Evolutionary conservation across 805 yeast species (phyloP).

Genomic region (Teunomyces funiuensis): DNA sequence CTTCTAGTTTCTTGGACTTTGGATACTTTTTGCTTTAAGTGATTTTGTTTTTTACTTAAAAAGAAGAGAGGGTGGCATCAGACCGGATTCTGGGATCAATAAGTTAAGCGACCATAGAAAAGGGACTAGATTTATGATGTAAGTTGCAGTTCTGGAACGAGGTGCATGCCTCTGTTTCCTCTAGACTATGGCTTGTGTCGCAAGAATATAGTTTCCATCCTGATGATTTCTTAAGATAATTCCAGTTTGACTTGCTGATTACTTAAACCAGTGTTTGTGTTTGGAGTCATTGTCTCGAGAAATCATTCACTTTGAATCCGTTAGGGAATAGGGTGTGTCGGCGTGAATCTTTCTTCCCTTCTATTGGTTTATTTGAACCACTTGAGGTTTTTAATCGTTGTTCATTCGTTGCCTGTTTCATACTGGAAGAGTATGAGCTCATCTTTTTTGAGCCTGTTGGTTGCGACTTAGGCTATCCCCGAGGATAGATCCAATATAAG

Average conservation of each 20-base stretch:
- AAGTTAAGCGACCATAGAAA: conserved; percentile 4
- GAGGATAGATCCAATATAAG: conserved; percentile 10
- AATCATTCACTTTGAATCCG: conserved; percentile 3
- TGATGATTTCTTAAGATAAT: conserved; percentile 6
- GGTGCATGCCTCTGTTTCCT: background rate
- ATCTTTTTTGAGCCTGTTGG: background rate
- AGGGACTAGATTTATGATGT: background rate
- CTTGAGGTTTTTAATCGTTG: background rate
- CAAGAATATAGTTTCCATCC: background rate
- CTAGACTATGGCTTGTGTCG: background rate
- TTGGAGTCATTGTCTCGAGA: background rate
- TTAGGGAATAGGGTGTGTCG: background rate
- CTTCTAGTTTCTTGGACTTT: background rate
- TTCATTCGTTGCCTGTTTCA: background rate
- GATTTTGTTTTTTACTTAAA: conserved; percentile 2
- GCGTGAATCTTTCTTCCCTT: background rate
- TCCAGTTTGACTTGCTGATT: background rate
- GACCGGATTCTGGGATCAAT: background rate
- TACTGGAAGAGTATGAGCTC: conserved; percentile 3
- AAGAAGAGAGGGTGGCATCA: background rate
- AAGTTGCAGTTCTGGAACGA: background rate
- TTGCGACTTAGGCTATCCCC: conserved; percentile 7
- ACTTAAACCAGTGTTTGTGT: background rate
- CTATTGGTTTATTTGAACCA: background rate
- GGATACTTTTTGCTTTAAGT: conserved; percentile 3